Evolutionary conservation across 2,329 filamentous ascomycete genomes (phyloP).

Genomic region (Davidsoniella australis): DNA sequence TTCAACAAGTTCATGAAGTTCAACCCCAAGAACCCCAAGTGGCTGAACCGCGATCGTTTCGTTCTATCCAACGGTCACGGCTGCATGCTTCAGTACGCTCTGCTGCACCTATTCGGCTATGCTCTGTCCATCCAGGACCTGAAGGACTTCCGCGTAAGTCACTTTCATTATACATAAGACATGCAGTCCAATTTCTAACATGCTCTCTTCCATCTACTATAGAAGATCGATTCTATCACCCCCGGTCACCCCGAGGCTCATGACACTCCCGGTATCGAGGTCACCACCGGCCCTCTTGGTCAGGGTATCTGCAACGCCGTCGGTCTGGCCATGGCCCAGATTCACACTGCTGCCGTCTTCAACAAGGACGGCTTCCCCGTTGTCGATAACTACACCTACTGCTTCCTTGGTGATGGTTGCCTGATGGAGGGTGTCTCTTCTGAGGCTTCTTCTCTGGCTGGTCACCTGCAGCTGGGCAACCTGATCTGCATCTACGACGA

Average conservation of each 20-base stretch:
- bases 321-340: conserved; percentile 91
- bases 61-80: conserved; percentile 98
- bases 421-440: conserved; percentile 94
- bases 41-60: conserved; percentile 95
- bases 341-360: conserved; percentile 77
- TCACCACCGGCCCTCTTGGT: conserved; percentile 92
- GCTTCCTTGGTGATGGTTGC: conserved; percentile 94
- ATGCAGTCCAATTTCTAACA: neutral
- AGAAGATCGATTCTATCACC: conserved; percentile 54
- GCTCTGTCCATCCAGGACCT: conserved; percentile 73
- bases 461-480: conserved; percentile 95
- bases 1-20: conserved; percentile 99
- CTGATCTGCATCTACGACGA: conserved; percentile 95
- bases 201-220: conserved; percentile 4
- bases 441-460: conserved; percentile 82
- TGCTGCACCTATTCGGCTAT: conserved; percentile 94
- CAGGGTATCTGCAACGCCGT: conserved; percentile 97
- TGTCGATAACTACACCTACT: conserved; percentile 92
- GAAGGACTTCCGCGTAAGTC: conserved; percentile 85
- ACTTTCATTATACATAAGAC: neutral
- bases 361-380: conserved; percentile 92
- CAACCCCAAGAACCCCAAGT: conserved; percentile 97
- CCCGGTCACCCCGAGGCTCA: conserved; percentile 93
- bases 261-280: conserved; percentile 92
- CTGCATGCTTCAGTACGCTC: conserved; percentile 98